A percentile compares a stretch with the other conserved stretches of the same genome.
Evolutionary conservation across 306 rosid species (phyloP).

Genomic region (Vigna nakashimae): DNA sequence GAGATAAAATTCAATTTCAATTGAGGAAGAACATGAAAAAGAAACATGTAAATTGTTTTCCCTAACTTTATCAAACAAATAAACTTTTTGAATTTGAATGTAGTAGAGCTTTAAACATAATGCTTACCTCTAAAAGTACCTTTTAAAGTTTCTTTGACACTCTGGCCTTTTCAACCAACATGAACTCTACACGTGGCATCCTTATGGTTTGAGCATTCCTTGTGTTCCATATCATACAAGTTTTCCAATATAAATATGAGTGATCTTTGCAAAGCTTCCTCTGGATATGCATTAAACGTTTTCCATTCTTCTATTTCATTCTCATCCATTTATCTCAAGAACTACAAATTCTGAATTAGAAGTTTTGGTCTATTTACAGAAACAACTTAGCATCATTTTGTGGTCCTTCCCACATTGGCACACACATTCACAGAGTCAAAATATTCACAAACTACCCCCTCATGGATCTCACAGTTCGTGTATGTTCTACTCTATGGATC

Average conservation of each 20-base stretch:
- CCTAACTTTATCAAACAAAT: slow-evolving; percentile 1
- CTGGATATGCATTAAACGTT: slow-evolving; percentile 24
- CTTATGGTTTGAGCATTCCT: slow-evolving; percentile 5
- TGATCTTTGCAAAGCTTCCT: slow-evolving; percentile 43
- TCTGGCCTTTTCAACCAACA: slow-evolving; percentile 42
- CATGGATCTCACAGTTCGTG: slow-evolving; percentile 58
- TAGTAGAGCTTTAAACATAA: no score
- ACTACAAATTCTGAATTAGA: slow-evolving; percentile 29
- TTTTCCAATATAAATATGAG: slow-evolving; percentile 51
- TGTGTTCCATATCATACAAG: background rate
- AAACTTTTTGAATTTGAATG: background rate
- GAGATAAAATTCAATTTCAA: background rate
- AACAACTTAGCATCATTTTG: slow-evolving; percentile 43
- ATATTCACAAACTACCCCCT: background rate
- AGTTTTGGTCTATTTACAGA: slow-evolving; percentile 44
- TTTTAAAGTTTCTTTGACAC: slow-evolving; percentile 24
- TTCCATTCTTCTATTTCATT: slow-evolving; percentile 17
- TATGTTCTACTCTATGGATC: slow-evolving; percentile 48
- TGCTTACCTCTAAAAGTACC: slow-evolving; percentile 33
- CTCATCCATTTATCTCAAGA: slow-evolving; percentile 29
- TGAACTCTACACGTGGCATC: slow-evolving; percentile 54
- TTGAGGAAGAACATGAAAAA: background rate
- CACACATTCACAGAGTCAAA: slow-evolving; percentile 5
- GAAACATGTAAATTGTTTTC: background rate
- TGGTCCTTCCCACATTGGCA: slow-evolving; percentile 39